These are phyloP conservation scores for Carallia brachiata DNA, from an alignment of 345 rosid genomes.

Conservation along the genomic window DNA sequence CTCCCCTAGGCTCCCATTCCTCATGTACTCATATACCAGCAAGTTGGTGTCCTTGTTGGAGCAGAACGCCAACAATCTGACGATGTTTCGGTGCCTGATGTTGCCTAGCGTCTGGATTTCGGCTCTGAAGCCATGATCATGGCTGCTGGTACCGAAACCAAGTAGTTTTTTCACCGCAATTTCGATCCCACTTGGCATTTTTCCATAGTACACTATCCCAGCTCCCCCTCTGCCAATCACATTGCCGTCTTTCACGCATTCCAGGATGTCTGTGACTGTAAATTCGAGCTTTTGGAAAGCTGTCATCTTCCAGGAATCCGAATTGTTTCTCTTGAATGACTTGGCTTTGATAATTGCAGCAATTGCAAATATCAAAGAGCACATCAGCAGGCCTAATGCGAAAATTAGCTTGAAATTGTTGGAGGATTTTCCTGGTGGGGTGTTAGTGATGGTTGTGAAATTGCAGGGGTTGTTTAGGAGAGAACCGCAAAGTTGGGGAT, in stretches of 20 bases:
- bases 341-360: conserved; percentile 63
- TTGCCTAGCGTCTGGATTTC: conserved; percentile 85
- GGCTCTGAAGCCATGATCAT: conserved; percentile 81
- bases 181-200: conserved; percentile 82
- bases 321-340: conserved; percentile 29
- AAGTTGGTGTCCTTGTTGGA: conserved; percentile 80
- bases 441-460: conserved; percentile 29
- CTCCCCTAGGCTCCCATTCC: conserved; percentile 91
- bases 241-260: conserved; percentile 86
- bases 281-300: conserved; percentile 82
- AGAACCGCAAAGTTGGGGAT: conserved; percentile 85
- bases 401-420: conserved; percentile 61
- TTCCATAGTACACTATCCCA: conserved; percentile 78
- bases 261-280: conserved; percentile 63
- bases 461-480: conserved; percentile 58
- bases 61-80: conserved; percentile 77
- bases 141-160: conserved; percentile 56
- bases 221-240: conserved; percentile 93
- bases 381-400: conserved; percentile 65
- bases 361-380: conserved; percentile 61
- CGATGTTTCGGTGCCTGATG: conserved; percentile 90
- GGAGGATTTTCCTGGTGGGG: conserved; percentile 34
- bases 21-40: conserved; percentile 91
- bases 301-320: conserved; percentile 76
- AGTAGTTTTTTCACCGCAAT: conserved; percentile 81